phyloP scores from a whole-genome alignment of 257 asterid genomes.

The Solanum megistacrolobum region DNA sequence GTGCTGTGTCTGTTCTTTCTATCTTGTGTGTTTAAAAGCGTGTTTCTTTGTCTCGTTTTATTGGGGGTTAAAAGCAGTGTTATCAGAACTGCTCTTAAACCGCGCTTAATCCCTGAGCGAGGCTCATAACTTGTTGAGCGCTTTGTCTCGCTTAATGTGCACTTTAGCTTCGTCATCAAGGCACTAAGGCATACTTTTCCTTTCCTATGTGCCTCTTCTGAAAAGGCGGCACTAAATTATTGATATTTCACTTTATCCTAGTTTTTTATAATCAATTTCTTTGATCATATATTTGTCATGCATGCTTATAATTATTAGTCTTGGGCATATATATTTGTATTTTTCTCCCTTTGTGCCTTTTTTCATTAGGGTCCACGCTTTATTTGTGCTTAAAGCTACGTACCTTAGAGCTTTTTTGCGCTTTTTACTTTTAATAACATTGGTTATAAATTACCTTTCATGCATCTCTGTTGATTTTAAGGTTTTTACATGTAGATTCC shows the following conservation, averaged over 20 bases:
- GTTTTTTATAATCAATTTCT: background rate
- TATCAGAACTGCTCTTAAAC: background rate
- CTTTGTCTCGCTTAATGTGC: background rate
- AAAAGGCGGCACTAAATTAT: background rate
- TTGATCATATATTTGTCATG: background rate
- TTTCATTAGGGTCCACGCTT: background rate
- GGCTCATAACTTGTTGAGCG: background rate
- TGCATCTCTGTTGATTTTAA: background rate
- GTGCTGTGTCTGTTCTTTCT: background rate
- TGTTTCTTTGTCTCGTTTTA: background rate
- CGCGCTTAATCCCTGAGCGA: background rate
- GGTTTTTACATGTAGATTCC: constrained; percentile 23
- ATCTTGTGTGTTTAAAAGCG: background rate
- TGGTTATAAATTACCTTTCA: background rate
- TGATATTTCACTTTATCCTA: background rate
- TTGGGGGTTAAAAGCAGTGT: background rate
- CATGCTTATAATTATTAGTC: background rate
- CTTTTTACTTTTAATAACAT: background rate
- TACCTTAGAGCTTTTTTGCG: background rate
- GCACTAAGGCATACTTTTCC: background rate
- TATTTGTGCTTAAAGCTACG: background rate
- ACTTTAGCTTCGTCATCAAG: background rate
- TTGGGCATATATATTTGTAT: background rate
- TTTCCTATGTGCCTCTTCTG: background rate
- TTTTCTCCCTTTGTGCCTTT: background rate